These are phyloP conservation scores for Picochlorum sp. DNA, from an alignment of 139 green algal species.

Conservation along the genomic window DNA sequence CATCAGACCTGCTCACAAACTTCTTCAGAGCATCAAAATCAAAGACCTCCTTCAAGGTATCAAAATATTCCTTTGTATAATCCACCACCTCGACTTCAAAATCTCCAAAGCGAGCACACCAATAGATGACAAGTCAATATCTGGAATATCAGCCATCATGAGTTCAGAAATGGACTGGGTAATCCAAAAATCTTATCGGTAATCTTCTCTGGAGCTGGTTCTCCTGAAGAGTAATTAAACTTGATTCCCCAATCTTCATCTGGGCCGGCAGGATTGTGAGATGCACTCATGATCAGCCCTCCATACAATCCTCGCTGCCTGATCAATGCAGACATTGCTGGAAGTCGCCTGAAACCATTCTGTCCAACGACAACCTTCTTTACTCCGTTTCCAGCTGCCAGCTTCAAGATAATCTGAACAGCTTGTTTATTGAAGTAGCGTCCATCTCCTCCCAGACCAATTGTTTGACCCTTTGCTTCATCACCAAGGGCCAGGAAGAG, in stretches of 20 bases:
- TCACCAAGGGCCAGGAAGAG: conserved; percentile 85
- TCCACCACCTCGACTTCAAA: conserved; percentile 98
- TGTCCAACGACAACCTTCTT: conserved; percentile 83
- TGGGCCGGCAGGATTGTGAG: conserved; percentile 94
- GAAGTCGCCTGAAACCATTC: conserved; percentile 88
- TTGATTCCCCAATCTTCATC: conserved; percentile 99
- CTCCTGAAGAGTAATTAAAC: conserved; percentile 94
- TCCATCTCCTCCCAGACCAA: conserved; percentile 94
- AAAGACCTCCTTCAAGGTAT: conserved; percentile 82
- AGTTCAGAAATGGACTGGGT: conserved; percentile 76
- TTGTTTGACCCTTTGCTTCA: conserved; percentile 72
- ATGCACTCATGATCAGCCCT: conserved; percentile 96
- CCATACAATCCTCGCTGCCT: conserved; percentile 77
- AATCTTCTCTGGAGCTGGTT: conserved; percentile 96
- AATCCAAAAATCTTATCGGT: conserved; percentile 95
- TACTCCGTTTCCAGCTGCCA: conserved; percentile 80
- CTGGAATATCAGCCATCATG: conserved; percentile 84
- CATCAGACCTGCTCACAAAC: conserved; percentile 80
- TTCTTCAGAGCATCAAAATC: conserved; percentile 83
- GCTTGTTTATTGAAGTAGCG: conserved; percentile 98
- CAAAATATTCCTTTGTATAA: conserved; percentile 87
- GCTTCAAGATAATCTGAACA: conserved; percentile 86
- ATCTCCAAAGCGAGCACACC: conserved; percentile 63
- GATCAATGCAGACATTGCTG: conserved; percentile 95
- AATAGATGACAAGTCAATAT: conserved; percentile 83